Evolutionary conservation across 805 yeast species (phyloP).

Genomic region (Suhomyces vadensis): DNA sequence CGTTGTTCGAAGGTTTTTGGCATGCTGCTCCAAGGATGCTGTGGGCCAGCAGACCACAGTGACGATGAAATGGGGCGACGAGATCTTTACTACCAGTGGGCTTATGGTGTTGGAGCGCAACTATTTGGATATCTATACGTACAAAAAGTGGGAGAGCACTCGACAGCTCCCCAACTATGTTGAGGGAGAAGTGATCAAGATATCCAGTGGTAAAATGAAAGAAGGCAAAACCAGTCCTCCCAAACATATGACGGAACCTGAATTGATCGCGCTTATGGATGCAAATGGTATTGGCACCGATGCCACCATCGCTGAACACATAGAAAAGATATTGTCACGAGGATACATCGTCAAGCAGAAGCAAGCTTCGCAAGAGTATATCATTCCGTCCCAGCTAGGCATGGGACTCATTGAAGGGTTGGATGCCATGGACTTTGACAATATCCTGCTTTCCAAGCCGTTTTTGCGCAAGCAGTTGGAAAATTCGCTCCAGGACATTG

Average conservation of each 20-base stretch:
- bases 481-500: conserved; percentile 60
- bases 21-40: conserved; percentile 91
- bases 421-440: conserved; percentile 72
- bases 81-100: conserved; percentile 72
- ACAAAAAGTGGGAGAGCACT: conserved; percentile 73
- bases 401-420: conserved; percentile 87
- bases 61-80: conserved; percentile 74
- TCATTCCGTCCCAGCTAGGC: conserved; percentile 83
- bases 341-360: conserved; percentile 59
- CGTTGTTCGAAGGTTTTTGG: conserved; percentile 81
- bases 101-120: conserved; percentile 70
- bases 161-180: conserved; percentile 64
- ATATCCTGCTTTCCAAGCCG: conserved; percentile 80
- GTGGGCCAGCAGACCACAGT: conserved; percentile 68
- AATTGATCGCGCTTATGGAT: conserved; percentile 91
- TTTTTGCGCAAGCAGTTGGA: conserved; percentile 80
- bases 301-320: conserved; percentile 98
- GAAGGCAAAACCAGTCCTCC: conserved; percentile 86
- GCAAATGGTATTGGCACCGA: conserved; percentile 98
- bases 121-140: conserved; percentile 77
- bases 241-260: conserved; percentile 82
- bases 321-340: conserved; percentile 70
- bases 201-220: conserved; percentile 58
- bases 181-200: conserved; percentile 55
- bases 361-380: conserved; percentile 38